A percentile compares a stretch with the other conserved stretches of the same genome.
phyloP scores from a whole-genome alignment of 768 basidiomycete genomes.

The Pleurotus platypus region DNA sequence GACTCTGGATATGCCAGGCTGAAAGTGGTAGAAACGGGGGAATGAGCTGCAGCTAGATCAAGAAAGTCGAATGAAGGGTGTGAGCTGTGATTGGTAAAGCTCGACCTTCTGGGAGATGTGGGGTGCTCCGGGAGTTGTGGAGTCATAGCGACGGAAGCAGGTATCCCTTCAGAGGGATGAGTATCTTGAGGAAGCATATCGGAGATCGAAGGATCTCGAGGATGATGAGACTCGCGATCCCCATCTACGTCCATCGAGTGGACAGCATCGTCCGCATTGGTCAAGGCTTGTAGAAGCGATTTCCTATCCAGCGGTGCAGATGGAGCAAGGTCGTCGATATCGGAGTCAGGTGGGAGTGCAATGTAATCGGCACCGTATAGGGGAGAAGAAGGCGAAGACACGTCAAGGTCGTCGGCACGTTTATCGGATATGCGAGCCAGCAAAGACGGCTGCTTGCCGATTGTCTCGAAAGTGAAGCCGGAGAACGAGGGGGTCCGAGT shows the following conservation, averaged over 20 bases:
- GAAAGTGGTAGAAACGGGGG: too few species aligned
- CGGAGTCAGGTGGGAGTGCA: not conserved
- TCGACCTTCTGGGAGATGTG: too few species aligned
- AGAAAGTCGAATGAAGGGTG: too few species aligned
- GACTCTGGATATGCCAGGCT: too few species aligned
- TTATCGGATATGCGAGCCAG: constrained; percentile 45
- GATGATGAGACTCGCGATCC: not conserved
- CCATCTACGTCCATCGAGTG: constrained; percentile 4
- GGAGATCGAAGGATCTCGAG: not conserved
- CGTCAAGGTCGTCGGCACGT: constrained; percentile 15
- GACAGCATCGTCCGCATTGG: constrained; percentile 3
- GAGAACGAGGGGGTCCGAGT: constrained; percentile 36
- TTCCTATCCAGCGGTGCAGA: constrained; percentile 10
- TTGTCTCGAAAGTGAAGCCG: constrained; percentile 46
- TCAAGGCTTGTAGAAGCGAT: constrained; percentile 16
- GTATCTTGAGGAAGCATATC: not conserved
- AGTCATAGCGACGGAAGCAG: not conserved
- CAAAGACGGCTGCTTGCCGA: constrained; percentile 51
- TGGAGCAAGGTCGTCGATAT: not conserved
- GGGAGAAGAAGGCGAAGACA: constrained; percentile 9
- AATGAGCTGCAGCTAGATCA: too few species aligned
- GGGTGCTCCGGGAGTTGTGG: not conserved
- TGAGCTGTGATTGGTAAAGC: too few species aligned
- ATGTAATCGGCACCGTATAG: constrained; percentile 5
- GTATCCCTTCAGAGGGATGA: not conserved